These are phyloP conservation scores for Penicillium lividum DNA, from an alignment of 495 filamentous ascomycete species.

Conservation along the genomic window DNA sequence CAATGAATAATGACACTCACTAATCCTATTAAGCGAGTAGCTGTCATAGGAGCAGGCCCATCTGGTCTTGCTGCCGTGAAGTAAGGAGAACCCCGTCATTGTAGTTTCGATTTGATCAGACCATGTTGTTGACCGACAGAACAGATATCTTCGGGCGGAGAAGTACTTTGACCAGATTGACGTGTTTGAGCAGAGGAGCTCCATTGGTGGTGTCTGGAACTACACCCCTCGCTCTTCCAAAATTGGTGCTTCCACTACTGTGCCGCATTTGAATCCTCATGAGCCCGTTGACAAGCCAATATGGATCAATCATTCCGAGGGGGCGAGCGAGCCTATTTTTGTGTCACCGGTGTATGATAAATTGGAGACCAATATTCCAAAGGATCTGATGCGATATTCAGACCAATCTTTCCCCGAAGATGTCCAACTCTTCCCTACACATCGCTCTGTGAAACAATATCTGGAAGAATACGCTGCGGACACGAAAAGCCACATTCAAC, in stretches of 20 bases:
- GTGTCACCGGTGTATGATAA: constrained; percentile 77
- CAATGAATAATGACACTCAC: constrained; percentile 22
- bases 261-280: constrained; percentile 48
- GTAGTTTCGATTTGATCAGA: neutral
- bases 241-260: constrained; percentile 23
- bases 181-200: constrained; percentile 77
- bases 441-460: constrained; percentile 69
- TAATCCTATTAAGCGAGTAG: constrained; percentile 37
- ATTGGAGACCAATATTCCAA: constrained; percentile 85
- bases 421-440: constrained; percentile 69
- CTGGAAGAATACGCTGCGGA: constrained; percentile 71
- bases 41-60: constrained; percentile 49
- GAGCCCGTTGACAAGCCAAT: constrained; percentile 43
- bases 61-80: constrained; percentile 46
- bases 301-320: constrained; percentile 33
- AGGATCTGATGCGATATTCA: constrained; percentile 76
- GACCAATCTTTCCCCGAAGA: constrained; percentile 65
- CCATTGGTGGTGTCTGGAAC: constrained; percentile 83
- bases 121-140: constrained; percentile 9
- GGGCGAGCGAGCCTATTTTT: constrained; percentile 41
- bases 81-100: constrained; percentile 23
- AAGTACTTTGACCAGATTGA: constrained; percentile 67
- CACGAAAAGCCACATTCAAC: constrained; percentile 54
- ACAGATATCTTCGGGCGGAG: constrained; percentile 74
- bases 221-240: constrained; percentile 44